phyloP scores from a whole-genome alignment of 805 yeast genomes.

The Saccharomycopsis olivae region DNA sequence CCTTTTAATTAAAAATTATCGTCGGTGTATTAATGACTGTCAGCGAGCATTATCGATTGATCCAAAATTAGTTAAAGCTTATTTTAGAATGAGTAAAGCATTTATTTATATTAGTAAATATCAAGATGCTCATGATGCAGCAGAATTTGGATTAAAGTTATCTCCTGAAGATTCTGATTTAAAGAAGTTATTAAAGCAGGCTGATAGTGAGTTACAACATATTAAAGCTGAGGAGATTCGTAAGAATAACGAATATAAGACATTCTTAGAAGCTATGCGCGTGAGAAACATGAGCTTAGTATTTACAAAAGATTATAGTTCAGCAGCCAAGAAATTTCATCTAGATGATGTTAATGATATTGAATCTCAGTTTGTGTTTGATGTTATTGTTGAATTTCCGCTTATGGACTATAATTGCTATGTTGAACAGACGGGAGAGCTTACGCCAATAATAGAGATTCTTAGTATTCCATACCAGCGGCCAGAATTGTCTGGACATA shows the following conservation, averaged over 20 bases:
- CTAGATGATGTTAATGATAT: constrained; percentile 57
- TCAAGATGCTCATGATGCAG: constrained; percentile 62
- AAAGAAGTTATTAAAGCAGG: constrained; percentile 31
- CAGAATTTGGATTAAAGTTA: constrained; percentile 51
- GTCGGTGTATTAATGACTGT: constrained; percentile 82
- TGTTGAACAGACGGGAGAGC: constrained; percentile 64
- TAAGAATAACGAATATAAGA: constrained; percentile 28
- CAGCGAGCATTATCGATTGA: constrained; percentile 55
- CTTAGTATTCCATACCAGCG: constrained; percentile 41
- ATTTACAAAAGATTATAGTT: constrained; percentile 32
- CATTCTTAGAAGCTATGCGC: constrained; percentile 48
- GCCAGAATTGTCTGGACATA: constrained; percentile 41
- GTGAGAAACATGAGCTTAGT: constrained; percentile 46
- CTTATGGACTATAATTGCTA: constrained; percentile 77
- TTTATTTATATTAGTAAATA: constrained; percentile 53
- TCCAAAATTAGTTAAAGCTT: constrained; percentile 70
- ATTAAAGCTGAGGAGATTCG: constrained; percentile 26
- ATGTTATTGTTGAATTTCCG: constrained; percentile 75
- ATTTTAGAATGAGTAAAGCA: constrained; percentile 77
- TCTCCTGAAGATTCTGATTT: constrained; percentile 54
- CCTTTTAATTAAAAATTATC: constrained; percentile 71
- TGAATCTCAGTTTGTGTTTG: constrained; percentile 73
- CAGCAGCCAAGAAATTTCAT: constrained; percentile 25
- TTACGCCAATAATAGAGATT: constrained; percentile 53
- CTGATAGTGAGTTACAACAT: constrained; percentile 29